Base-by-base conservation (phyloP, 176 grass and related monocot species). In the Dendrocalamus sinicus region DNA sequence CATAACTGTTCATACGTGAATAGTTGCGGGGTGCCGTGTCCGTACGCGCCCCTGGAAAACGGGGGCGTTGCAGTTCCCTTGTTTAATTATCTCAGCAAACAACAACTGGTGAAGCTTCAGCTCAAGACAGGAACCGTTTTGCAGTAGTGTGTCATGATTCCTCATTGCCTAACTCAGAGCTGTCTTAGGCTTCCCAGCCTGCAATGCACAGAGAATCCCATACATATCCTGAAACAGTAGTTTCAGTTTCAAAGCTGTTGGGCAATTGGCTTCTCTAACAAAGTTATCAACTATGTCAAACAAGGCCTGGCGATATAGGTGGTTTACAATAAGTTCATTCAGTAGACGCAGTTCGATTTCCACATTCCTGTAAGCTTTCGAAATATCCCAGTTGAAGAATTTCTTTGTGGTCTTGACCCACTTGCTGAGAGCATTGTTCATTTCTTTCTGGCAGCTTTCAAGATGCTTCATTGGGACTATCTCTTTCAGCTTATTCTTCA, bases 251-350 rank as follows among this genome's bases (percentile, higher is more conserved):
- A 74, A 22, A 40, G 66, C 67, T 16, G 81, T 66, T 48, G 73
- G 32, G 17, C 62, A 67, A 46, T 54, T 72, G 53, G 84, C 64
- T 57, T 90, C 89, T 12, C 70, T 61, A 72, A 86, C 47, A 68
- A 90, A 90, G 66, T 70, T 78, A 47, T 90, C 89, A 50, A 73
- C 89, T 51, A 90, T 68, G 69, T 90, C 84, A 22, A 90, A 90
- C 40, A 86, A 35, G 19, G 84, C 79, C 61, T 79, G 54, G 6
- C 58, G 66, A 74, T 90, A 90, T 20, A 90, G 70, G 40, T 90
- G 79, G 67, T 75, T 86, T 48, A 67, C 65, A 78, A 90, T 73
- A 41, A 83, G 70, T 70, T 90, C 83, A 66, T 83, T 83, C 44
- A 90, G 32, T 73, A 79, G 20, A 65, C 83, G 78, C 3, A 12